These are phyloP conservation scores for Medicago ruthenica DNA, from an alignment of 306 rosid species.

Conservation along the genomic window DNA sequence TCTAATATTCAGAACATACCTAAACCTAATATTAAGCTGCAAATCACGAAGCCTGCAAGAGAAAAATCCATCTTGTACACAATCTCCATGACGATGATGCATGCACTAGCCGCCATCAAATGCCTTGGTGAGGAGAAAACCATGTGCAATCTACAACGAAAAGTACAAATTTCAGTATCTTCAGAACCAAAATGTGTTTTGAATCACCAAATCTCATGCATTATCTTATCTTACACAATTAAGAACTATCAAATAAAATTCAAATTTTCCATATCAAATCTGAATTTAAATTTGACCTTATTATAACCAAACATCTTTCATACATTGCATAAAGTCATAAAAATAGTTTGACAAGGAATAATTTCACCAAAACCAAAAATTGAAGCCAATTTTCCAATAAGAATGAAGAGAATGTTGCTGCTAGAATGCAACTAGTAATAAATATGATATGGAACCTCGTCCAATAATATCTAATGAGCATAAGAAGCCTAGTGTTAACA, in stretches of 20 bases:
- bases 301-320: slow-evolving; percentile 23
- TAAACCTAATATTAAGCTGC: slow-evolving; percentile 89
- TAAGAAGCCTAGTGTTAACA: background rate
- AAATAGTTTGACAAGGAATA: slow-evolving; percentile 28
- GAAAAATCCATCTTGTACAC: slow-evolving; percentile 90
- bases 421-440: slow-evolving; percentile 22
- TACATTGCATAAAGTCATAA: slow-evolving; percentile 20
- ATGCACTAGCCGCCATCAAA: slow-evolving; percentile 87
- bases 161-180: slow-evolving; percentile 24
- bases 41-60: slow-evolving; percentile 71
- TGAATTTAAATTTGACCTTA: slow-evolving; percentile 21
- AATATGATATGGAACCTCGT: slow-evolving; percentile 22
- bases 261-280: slow-evolving; percentile 13
- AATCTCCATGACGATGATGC: slow-evolving; percentile 83
- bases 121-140: slow-evolving; percentile 98
- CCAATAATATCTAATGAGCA: slow-evolving; percentile 26
- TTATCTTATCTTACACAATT: slow-evolving; percentile 25
- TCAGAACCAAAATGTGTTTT: slow-evolving; percentile 20
- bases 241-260: slow-evolving; percentile 3
- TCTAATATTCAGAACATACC: slow-evolving; percentile 61
- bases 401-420: slow-evolving; percentile 22
- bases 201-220: slow-evolving; percentile 38
- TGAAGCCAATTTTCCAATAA: slow-evolving; percentile 26
- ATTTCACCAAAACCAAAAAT: slow-evolving; percentile 24
- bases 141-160: slow-evolving; percentile 81